phyloP scores from a whole-genome alignment of 768 basidiomycete species.

The Podaxis mareebaensis region DNA sequence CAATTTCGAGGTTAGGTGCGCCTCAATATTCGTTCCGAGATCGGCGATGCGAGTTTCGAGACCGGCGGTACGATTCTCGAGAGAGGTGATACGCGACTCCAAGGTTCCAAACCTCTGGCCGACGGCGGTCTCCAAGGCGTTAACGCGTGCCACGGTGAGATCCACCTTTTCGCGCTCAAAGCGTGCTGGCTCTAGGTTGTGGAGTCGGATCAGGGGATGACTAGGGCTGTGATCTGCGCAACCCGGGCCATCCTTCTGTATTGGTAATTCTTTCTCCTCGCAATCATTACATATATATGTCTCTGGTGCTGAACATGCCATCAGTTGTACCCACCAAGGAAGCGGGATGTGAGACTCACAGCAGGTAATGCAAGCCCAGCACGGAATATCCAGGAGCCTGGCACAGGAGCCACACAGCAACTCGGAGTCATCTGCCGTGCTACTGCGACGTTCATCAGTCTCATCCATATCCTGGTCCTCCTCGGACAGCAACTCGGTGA shows the following conservation, averaged over 20 bases:
- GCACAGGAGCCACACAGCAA: slow-evolving; percentile 10
- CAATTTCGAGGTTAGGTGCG: slow-evolving; percentile 1
- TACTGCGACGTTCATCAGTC: not conserved
- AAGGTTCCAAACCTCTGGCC: not conserved
- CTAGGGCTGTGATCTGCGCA: not conserved
- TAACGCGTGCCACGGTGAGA: not conserved
- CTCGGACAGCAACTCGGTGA: not conserved
- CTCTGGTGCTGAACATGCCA: not conserved
- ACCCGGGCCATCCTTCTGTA: not conserved
- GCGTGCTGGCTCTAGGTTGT: not conserved
- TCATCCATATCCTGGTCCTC: not conserved
- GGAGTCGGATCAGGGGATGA: slow-evolving; percentile 1
- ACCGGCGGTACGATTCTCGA: not conserved
- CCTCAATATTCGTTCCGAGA: not conserved
- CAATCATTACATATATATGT: slow-evolving; percentile 9
- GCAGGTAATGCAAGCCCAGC: slow-evolving; percentile 16
- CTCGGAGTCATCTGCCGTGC: not conserved
- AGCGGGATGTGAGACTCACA: not conserved
- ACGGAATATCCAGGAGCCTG: not conserved
- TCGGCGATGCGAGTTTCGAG: not conserved
- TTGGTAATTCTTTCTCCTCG: not conserved
- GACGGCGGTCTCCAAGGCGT: not conserved
- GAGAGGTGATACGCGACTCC: not conserved
- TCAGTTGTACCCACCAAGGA: not conserved
- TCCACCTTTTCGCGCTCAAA: slow-evolving; percentile 1